Evolutionary conservation across 257 asterid genomes (phyloP).

Genomic region (Eustoma russellianum): DNA sequence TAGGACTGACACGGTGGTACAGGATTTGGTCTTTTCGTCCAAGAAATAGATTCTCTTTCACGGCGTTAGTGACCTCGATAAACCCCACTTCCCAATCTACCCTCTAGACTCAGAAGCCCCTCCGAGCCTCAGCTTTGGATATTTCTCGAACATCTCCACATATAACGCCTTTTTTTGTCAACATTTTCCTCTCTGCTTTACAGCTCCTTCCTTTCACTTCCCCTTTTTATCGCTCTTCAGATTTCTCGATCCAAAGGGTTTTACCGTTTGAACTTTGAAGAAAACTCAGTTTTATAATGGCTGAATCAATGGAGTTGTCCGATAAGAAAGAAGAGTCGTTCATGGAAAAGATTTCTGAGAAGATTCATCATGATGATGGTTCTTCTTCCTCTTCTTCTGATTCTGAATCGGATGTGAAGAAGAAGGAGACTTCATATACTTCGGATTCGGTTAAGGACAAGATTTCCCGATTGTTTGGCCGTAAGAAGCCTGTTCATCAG

Average conservation of each 20-base stretch:
- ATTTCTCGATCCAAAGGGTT: too few relatives aligned
- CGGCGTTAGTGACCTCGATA: conserved; percentile 11
- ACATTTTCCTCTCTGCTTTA: background rate
- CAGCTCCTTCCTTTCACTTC: background rate
- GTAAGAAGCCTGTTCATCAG: conserved; percentile 68
- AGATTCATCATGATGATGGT: conserved; percentile 37
- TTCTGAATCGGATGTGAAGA: conserved; percentile 41
- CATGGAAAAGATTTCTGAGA: conserved; percentile 49
- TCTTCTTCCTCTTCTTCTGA: conserved; percentile 44
- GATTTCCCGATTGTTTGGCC: conserved; percentile 47
- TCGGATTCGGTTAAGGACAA: conserved; percentile 41
- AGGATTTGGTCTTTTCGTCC: too few relatives aligned
- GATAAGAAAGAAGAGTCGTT: conserved; percentile 59
- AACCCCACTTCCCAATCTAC: conserved; percentile 6
- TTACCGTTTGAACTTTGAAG: background rate
- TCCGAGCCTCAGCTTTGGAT: conserved; percentile 39
- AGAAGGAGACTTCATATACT: conserved; percentile 4
- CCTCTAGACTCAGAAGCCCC: conserved; percentile 6
- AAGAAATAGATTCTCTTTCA: too few relatives aligned
- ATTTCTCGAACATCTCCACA: conserved; percentile 5
- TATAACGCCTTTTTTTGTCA: conserved; percentile 15
- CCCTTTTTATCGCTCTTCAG: background rate
- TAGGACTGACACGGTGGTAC: too few relatives aligned
- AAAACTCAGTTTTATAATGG: conserved; percentile 33
- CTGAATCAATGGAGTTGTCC: conserved; percentile 64